Conservation (phyloP, 371 early-diverging fungal genomes). For the Rhizopus arrhizus region DNA sequence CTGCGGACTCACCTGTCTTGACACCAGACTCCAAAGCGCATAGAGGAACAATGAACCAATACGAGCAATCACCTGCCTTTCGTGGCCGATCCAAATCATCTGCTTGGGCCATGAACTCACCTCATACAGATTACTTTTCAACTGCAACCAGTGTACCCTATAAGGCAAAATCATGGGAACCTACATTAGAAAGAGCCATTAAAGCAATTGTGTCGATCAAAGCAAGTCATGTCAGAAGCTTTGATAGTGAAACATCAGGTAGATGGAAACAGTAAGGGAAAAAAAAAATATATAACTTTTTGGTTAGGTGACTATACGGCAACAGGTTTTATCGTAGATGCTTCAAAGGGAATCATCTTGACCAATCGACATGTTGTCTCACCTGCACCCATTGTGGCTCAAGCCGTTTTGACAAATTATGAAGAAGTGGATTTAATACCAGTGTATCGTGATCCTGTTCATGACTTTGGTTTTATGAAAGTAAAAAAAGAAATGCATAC, state of each 20-base stretch:
- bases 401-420: conserved; percentile 82
- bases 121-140: conserved; percentile 30
- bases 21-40: conserved; percentile 28
- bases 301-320: conserved; percentile 67
- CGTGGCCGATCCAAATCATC: conserved; percentile 52
- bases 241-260: conserved; percentile 88
- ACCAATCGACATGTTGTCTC: conserved; percentile 92
- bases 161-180: conserved; percentile 70
- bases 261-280: conserved; percentile 2
- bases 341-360: conserved; percentile 77
- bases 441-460: conserved; percentile 84
- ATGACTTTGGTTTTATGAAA: conserved; percentile 85
- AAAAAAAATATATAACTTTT: background rate
- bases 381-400: conserved; percentile 85
- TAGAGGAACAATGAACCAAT: conserved; percentile 7
- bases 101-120: conserved; percentile 28
- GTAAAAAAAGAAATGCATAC: conserved; percentile 12
- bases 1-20: conserved; percentile 28
- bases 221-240: conserved; percentile 81
- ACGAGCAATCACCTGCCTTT: conserved; percentile 10
- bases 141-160: conserved; percentile 36
- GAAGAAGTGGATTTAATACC: conserved; percentile 85
- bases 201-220: conserved; percentile 86
- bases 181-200: conserved; percentile 74
- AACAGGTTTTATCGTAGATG: conserved; percentile 93